Evolutionary conservation across 2,329 filamentous ascomycete species (phyloP).

Genomic region (Phialocephala subalpina): DNA sequence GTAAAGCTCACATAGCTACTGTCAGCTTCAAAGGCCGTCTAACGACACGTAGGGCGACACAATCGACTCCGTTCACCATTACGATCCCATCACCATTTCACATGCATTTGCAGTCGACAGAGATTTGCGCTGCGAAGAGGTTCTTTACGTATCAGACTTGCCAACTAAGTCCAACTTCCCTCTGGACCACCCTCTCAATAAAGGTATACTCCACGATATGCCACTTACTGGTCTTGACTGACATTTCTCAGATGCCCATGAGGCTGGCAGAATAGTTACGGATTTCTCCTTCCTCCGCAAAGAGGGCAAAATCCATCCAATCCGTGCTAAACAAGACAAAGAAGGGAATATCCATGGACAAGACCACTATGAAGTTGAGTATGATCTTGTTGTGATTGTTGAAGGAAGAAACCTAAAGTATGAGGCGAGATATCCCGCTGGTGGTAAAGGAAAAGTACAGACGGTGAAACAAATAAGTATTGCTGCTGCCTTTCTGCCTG

Average conservation of each 20-base stretch:
- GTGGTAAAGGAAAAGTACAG: slow-evolving; percentile 8
- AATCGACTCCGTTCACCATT: slow-evolving; percentile 21
- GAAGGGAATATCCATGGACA: slow-evolving; percentile 6
- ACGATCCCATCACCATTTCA: slow-evolving; percentile 11
- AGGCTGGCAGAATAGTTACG: slow-evolving; percentile 27
- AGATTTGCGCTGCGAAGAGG: slow-evolving; percentile 32
- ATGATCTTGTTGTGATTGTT: slow-evolving; percentile 32
- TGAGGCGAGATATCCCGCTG: slow-evolving; percentile 30
- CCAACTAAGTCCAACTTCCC: slow-evolving; percentile 24
- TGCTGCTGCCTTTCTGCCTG: slow-evolving; percentile 33
- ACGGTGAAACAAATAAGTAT: slow-evolving; percentile 29
- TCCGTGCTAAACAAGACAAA: neutral
- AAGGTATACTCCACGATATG: slow-evolving; percentile 9
- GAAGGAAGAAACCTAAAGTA: slow-evolving; percentile 33
- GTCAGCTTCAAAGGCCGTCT: neutral
- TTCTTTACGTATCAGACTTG: slow-evolving; percentile 31
- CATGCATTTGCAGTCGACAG: slow-evolving; percentile 25
- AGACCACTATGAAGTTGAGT: slow-evolving; percentile 27
- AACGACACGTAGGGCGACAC: slow-evolving; percentile 20
- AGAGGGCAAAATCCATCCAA: slow-evolving; percentile 19
- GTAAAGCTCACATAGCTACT: neutral
- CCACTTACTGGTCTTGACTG: neutral
- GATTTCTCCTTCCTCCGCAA: slow-evolving; percentile 35
- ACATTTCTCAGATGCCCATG: slow-evolving; percentile 24
- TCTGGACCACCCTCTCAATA: slow-evolving; percentile 19